Conservation (phyloP, 768 basidiomycete genomes). For the Fistulinella prunicolor region DNA sequence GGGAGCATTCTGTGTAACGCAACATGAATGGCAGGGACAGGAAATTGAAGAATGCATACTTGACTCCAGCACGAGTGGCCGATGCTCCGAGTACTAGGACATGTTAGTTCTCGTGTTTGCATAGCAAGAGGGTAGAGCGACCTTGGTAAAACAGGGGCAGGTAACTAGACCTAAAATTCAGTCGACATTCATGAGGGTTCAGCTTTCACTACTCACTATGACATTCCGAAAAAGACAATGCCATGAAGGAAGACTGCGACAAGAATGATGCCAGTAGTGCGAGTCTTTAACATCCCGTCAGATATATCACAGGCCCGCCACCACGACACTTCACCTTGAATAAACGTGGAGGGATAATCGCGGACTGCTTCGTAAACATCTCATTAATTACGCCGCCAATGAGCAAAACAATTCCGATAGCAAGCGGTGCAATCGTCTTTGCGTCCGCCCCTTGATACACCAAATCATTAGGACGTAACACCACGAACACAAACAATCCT, state of each 20-base stretch:
- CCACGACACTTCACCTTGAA: conserved; percentile 42
- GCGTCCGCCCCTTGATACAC: conserved; percentile 45
- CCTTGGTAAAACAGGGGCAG: conserved; percentile 75
- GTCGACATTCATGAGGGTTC: not conserved
- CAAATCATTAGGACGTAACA: not conserved
- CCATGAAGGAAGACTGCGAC: conserved; percentile 62
- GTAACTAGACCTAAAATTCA: conserved; percentile 36
- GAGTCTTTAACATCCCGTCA: conserved; percentile 43
- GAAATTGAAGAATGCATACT: conserved; percentile 37
- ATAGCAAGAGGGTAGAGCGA: not conserved
- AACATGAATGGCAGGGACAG: not conserved
- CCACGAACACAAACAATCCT: conserved; percentile 22
- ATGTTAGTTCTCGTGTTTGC: not conserved
- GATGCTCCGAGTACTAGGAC: conserved; percentile 53
- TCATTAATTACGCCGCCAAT: conserved; percentile 57
- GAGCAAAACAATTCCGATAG: conserved; percentile 53
- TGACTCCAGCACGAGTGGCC: conserved; percentile 61
- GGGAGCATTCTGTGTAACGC: conserved; percentile 58
- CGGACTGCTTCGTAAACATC: conserved; percentile 55
- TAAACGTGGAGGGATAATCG: conserved; percentile 71
- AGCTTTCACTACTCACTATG: conserved; percentile 25
- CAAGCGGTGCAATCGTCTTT: conserved; percentile 61
- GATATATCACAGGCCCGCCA: not conserved
- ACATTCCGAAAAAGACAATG: conserved; percentile 52
- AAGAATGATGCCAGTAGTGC: conserved; percentile 64